Base-by-base conservation (phyloP, 331 rosid species). In the Erythrophleum ivorense region DNA sequence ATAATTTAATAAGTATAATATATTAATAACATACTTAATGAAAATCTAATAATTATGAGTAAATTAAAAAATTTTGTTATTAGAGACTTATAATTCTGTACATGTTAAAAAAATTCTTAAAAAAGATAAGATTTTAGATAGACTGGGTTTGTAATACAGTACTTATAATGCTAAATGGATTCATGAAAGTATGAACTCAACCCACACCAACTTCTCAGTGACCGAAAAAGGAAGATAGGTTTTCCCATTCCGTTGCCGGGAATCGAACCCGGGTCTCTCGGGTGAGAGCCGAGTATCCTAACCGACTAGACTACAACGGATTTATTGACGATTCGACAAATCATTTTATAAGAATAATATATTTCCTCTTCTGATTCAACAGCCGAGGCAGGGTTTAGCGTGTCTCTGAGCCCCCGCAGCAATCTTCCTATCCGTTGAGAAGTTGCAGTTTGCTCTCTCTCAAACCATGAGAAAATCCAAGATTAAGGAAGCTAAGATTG, bases 281-380 rank as follows among this genome's bases (percentile, higher is more conserved):
- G 86, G 83, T 79, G 80, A 80, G 84, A 86, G 45, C 78, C 82
- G 82, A 82, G 66, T 80, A 68, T 82, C 87, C 88, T 80, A 46
- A 86, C 92, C 88, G 59, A 40, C 86, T 74, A 85, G 82, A 85
- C 87, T 87, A 48, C 76, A 49, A 71, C 29, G 59, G 76, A 46
- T 12, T 9, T 19, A 40, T 0, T 10, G 0, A 0, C 0, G 14
- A 0, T 57, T n/a, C 13, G 0, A n/a, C 29, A 18, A n/a, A 18
- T 6, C 5, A 18, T 6, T 5, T n/a, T 0, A n/a, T 0, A 57
- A 6, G 10, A 15, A 4, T 3, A 15, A 52, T 13, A 3, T 0
- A 14, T 3, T 52, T 2, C 0, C 14, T 58, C 21, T 4, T 2
- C 64, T 58, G 5, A 19, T 19, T 21, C 12, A 14, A 9, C 15